Conservation (phyloP, 805 yeast genomes). For the Metschnikowia peoriensis region DNA sequence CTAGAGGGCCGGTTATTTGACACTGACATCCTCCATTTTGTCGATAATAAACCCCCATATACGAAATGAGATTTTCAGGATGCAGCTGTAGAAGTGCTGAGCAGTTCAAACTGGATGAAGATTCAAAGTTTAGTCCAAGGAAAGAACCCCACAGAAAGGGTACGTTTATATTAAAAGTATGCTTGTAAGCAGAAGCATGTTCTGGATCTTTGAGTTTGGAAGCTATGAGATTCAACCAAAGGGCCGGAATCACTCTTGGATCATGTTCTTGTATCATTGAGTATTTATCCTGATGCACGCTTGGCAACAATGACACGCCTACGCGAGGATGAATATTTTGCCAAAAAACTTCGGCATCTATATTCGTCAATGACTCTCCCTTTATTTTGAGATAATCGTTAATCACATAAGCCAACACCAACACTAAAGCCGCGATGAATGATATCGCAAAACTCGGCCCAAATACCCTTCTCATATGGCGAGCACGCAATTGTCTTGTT, state of each 20-base stretch:
- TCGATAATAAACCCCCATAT: background rate
- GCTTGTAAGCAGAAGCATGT: background rate
- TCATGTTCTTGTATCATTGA: background rate
- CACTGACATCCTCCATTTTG: background rate
- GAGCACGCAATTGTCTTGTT: too few species aligned
- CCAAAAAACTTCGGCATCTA: conserved; percentile 6
- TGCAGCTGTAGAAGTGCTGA: background rate
- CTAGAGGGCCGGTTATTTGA: conserved; percentile 4
- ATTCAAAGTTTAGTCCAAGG: conserved; percentile 4
- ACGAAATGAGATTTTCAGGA: background rate
- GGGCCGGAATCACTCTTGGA: conserved; percentile 3
- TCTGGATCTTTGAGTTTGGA: background rate
- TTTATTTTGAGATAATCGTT: background rate
- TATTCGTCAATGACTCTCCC: background rate
- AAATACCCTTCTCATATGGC: background rate
- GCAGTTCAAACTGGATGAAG: background rate
- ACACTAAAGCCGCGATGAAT: background rate
- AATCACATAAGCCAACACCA: background rate
- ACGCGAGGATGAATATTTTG: background rate
- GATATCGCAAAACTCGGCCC: background rate
- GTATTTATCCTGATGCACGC: background rate
- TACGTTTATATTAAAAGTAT: background rate
- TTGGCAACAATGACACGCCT: background rate
- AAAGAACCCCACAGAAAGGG: conserved; percentile 12
- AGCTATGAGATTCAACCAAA: background rate